These are phyloP conservation scores for Populus hybrid DNA, from an alignment of 441 rosid genomes.

Conservation along the genomic window DNA sequence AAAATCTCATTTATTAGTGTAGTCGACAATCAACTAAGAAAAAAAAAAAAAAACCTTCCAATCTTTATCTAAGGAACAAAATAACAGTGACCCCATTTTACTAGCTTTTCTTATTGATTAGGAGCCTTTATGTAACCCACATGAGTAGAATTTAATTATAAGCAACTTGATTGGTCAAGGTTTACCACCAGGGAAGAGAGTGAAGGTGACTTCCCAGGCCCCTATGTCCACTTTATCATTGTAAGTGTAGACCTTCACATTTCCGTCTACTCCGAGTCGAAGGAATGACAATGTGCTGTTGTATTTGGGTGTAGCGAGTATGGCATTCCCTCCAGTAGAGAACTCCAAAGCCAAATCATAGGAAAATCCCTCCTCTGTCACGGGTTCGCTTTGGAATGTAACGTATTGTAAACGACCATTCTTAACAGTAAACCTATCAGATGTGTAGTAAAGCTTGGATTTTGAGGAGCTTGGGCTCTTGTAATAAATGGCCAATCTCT, in stretches of 20 bases:
- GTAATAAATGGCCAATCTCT: slow-evolving; percentile 40
- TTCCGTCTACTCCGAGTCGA: slow-evolving; percentile 50
- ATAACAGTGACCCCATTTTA: no score
- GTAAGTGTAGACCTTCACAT: slow-evolving; percentile 46
- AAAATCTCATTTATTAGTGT: no score
- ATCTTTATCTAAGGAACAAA: no score
- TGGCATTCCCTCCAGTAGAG: background rate
- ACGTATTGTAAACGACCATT: slow-evolving; percentile 18
- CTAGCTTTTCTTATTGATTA: no score
- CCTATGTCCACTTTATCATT: slow-evolving; percentile 28
- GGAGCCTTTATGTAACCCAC: slow-evolving; percentile 52
- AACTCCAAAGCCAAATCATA: background rate
- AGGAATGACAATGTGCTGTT: slow-evolving; percentile 47
- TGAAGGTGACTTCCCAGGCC: slow-evolving; percentile 52
- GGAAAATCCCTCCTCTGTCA: no score
- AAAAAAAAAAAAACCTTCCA: no score
- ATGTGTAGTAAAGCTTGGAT: slow-evolving; percentile 41
- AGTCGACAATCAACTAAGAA: no score
- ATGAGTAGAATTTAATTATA: slow-evolving; percentile 35
- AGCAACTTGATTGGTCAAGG: slow-evolving; percentile 36
- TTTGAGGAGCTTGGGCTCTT: slow-evolving; percentile 39
- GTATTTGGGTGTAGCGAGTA: slow-evolving; percentile 42
- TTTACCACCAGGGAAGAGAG: slow-evolving; percentile 37
- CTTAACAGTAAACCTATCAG: background rate
- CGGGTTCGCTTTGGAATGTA: slow-evolving; percentile 12